A percentile compares a stretch with the other conserved stretches of the same genome.
Evolutionary conservation across 306 rosid species (phyloP).

Genomic region (Vigna unguiculata): DNA sequence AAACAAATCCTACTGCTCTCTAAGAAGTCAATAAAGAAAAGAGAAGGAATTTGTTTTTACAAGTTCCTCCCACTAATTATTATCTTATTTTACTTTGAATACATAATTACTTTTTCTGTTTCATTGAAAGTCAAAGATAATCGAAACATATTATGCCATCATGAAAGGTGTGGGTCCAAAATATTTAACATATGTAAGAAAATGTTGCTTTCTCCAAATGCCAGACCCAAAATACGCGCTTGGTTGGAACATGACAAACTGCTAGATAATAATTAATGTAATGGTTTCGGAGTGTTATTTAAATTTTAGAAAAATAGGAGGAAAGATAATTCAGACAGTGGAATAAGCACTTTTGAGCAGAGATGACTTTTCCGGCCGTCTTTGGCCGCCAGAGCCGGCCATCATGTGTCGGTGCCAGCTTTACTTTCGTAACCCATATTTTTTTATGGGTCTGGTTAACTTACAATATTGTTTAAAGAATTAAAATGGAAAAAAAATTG

Average conservation of each 20-base stretch:
- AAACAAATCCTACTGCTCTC: constrained; percentile 34
- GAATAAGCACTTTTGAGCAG: neutral
- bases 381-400: neutral
- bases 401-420: neutral
- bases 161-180: neutral
- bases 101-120: neutral
- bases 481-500: too few relatives aligned
- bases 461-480: too few relatives aligned
- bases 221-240: constrained; percentile 28
- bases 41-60: neutral
- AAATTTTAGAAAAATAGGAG: too few relatives aligned
- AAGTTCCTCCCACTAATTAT: neutral
- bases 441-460: too few relatives aligned
- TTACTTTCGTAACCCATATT: neutral
- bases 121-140: neutral
- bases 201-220: constrained; percentile 11
- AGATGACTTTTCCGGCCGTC: constrained; percentile 27
- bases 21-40: neutral
- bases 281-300: neutral
- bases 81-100: neutral
- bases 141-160: neutral
- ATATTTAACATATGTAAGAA: neutral
- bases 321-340: neutral
- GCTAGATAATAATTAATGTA: neutral
- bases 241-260: constrained; percentile 14